Evolutionary conservation across 2,329 filamentous ascomycete species (phyloP), one percentile per base, ranked within the genome.

Genomic region (Diaporthe sp.): DNA sequence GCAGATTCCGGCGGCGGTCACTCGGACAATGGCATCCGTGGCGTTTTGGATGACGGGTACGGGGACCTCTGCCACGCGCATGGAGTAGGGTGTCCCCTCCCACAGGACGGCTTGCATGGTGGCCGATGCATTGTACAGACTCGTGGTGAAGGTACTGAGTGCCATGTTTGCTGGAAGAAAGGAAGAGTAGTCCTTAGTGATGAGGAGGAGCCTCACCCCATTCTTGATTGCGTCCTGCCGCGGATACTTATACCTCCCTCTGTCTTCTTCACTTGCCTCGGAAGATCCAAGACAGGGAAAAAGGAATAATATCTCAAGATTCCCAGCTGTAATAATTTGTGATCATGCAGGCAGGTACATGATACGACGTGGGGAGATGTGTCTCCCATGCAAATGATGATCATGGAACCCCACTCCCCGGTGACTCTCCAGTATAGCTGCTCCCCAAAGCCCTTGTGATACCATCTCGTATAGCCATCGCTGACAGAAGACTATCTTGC

Each of bases 1-100:
- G 76, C 84, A 85, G 71, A 85, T 81, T 8, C 82, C 83, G 6
- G 83, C 77, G 8, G 78, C 80, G 6, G 83, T 82, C 65, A 85
- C 79, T 15, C 80, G 81, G 9, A 85, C 81, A 46, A 87, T 78
- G 4, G 81, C 84, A 77, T 86, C 85, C 19, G 78, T 74, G 8
- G 75, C 77, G 31, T 77, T 70, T 7, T 67, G 25, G 58, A 80
- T 74, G 12, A 55, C 25, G 51, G 46, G 51, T 17, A 55, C 51
- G 7, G 51, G 51, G 25, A 55, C 51, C 28, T 70, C 42, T 44
- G 75, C 46, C 51, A 80, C 73, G 22, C 77, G 42, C 51, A 55
- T 55, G 25, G 51, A 55, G 61, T 57, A 76, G 19, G 74, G 74
- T 65, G 72, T 71, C 4, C 74, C 74, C 34, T 72, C 67, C 74